Conservation (phyloP, 441 rosid species). For the Gossypium trilobum region DNA sequence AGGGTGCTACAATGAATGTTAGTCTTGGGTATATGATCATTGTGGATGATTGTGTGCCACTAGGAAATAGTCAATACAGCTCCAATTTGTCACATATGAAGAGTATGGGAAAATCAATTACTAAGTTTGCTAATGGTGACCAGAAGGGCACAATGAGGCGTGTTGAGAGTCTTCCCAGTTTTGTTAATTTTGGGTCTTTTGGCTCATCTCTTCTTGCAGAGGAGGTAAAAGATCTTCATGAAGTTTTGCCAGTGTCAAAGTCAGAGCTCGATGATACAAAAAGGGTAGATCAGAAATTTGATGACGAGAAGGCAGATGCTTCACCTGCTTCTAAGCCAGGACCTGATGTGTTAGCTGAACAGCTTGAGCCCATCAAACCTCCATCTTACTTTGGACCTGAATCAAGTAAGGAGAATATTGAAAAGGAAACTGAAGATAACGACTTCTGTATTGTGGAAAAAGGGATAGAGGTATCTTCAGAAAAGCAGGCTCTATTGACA, state of each 20-base stretch:
- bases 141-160: conserved; percentile 30
- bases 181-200: conserved; percentile 24
- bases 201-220: conserved; percentile 30
- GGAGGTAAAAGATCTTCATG: conserved; percentile 67
- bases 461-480: conserved; percentile 28
- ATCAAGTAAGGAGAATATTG: conserved; percentile 21
- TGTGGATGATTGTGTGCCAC: conserved; percentile 34
- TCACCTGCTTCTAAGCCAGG: conserved; percentile 32
- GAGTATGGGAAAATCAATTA: conserved; percentile 26
- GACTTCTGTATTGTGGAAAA: conserved; percentile 36
- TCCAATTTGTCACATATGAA: conserved; percentile 29
- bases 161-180: conserved; percentile 42
- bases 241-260: conserved; percentile 46
- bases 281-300: conserved; percentile 36
- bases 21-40: conserved; percentile 81
- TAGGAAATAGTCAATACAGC: conserved; percentile 30
- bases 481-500: conserved; percentile 20
- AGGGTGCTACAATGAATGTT: conserved; percentile 62
- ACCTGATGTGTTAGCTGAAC: conserved; percentile 28
- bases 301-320: conserved; percentile 44
- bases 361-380: conserved; percentile 29
- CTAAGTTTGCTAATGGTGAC: conserved; percentile 29
- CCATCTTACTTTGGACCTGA: conserved; percentile 20
- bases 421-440: conserved; percentile 30
- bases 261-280: conserved; percentile 36